phyloP scores from a whole-genome alignment of 2,329 filamentous ascomycete genomes.

The Paracamarosporium sp. region DNA sequence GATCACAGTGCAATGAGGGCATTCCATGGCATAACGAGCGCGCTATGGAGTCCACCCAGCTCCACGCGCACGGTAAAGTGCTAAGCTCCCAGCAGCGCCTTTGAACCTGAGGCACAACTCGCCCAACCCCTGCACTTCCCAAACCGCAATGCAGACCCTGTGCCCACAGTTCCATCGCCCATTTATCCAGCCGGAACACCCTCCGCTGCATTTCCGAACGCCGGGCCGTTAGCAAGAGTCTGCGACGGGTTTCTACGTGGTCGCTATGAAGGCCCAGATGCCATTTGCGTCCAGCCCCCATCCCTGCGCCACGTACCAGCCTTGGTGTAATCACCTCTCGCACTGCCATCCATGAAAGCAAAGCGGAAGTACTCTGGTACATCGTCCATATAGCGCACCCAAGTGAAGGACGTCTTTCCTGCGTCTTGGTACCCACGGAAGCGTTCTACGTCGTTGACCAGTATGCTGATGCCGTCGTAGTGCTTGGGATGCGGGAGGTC shows the following conservation, averaged over 20 bases:
- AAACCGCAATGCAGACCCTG: not conserved
- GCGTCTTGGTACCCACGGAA: conserved; percentile 73
- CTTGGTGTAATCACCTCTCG: conserved; percentile 74
- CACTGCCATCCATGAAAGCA: conserved; percentile 72
- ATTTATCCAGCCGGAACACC: not conserved
- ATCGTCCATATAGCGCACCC: conserved; percentile 58
- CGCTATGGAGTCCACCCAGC: not conserved
- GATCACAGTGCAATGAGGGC: not conserved
- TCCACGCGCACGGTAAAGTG: not conserved
- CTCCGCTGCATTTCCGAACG: not conserved
- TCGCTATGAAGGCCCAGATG: conserved; percentile 58
- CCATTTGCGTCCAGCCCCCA: conserved; percentile 72
- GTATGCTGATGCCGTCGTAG: conserved; percentile 78
- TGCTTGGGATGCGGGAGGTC: conserved; percentile 52
- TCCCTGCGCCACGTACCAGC: conserved; percentile 73
- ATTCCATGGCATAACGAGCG: not conserved
- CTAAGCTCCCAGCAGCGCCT: not conserved
- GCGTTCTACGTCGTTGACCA: conserved; percentile 86
- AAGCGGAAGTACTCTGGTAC: conserved; percentile 79
- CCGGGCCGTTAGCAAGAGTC: not conserved
- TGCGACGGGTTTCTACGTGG: not conserved
- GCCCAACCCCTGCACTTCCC: not conserved
- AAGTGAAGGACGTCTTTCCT: conserved; percentile 62
- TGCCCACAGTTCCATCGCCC: not conserved
- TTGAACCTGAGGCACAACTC: not conserved